Evolutionary conservation across 805 yeast genomes (phyloP).

Genomic region (Suhomyces sp.): DNA sequence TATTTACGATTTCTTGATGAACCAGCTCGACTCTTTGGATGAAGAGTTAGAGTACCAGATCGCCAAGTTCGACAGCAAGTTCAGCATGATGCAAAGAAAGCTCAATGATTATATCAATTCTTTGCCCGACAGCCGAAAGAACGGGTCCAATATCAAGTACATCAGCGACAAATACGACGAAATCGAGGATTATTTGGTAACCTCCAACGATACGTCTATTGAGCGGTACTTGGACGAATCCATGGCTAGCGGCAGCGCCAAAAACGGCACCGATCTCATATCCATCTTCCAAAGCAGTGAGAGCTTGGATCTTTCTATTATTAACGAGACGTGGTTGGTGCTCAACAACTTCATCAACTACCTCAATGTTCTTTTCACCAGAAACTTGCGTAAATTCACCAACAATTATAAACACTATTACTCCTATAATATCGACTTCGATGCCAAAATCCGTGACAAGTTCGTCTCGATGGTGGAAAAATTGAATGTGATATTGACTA

Average conservation of each 20-base stretch:
- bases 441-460: slow-evolving; percentile 24
- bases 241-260: neutral
- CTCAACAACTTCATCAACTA: slow-evolving; percentile 34
- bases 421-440: slow-evolving; percentile 25
- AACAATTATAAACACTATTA: slow-evolving; percentile 37
- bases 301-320: slow-evolving; percentile 38
- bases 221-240: slow-evolving; percentile 1
- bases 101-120: slow-evolving; percentile 34
- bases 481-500: slow-evolving; percentile 23
- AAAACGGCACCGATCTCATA: neutral
- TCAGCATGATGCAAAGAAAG: slow-evolving; percentile 35
- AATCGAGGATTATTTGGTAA: slow-evolving; percentile 33
- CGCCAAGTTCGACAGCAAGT: slow-evolving; percentile 34
- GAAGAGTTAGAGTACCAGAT: slow-evolving; percentile 36
- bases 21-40: slow-evolving; percentile 29
- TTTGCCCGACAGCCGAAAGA: slow-evolving; percentile 26
- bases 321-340: slow-evolving; percentile 44
- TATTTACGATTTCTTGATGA: slow-evolving; percentile 32
- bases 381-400: slow-evolving; percentile 31
- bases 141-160: slow-evolving; percentile 36
- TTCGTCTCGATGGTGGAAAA: slow-evolving; percentile 26
- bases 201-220: slow-evolving; percentile 14
- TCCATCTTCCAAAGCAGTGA: slow-evolving; percentile 34
- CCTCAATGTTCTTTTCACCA: slow-evolving; percentile 28
- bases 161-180: slow-evolving; percentile 38